Percentiles rank a stretch among this genome's conserved stretches.
These are phyloP conservation scores for Suillus subalutaceus DNA, from an alignment of 768 basidiomycete genomes.

Conservation along the genomic window DNA sequence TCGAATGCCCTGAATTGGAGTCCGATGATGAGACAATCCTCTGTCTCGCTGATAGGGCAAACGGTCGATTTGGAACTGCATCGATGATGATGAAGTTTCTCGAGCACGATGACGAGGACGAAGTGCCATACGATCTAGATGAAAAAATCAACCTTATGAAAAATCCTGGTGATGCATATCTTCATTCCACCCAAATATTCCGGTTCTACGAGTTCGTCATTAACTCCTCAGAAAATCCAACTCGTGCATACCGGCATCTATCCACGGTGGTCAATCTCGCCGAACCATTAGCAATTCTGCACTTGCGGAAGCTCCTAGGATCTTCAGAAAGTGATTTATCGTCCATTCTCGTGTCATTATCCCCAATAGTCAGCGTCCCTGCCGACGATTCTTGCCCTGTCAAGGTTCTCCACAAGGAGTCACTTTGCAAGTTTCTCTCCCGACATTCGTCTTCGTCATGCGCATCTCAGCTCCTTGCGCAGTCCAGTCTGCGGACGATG, in stretches of 20 bases:
- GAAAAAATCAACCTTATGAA: constrained; percentile 2
- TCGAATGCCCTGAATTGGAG: not conserved
- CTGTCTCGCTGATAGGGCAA: not conserved
- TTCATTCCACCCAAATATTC: not conserved
- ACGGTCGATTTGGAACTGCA: not conserved
- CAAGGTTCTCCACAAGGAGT: not conserved
- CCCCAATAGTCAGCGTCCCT: not conserved
- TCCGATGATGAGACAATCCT: not conserved
- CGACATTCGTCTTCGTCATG: not conserved
- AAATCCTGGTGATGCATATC: not conserved
- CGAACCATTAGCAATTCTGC: not conserved
- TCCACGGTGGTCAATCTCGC: constrained; percentile 6
- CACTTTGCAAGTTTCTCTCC: not conserved
- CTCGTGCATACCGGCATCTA: not conserved
- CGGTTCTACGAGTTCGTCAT: constrained; percentile 4
- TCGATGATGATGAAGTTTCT: not conserved
- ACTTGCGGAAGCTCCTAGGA: constrained; percentile 4
- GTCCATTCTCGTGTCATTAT: not conserved
- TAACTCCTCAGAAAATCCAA: not conserved
- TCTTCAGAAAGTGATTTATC: not conserved
- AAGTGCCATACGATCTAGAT: not conserved
- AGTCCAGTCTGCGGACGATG: constrained; percentile 1
- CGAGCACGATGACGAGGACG: not conserved
- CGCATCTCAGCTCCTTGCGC: not conserved
- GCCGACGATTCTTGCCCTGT: not conserved